Evolutionary conservation across 2,329 filamentous ascomycete genomes (phyloP), one percentile per base, ranked within the genome.

Genomic region (Aspergillus thermomutatus): DNA sequence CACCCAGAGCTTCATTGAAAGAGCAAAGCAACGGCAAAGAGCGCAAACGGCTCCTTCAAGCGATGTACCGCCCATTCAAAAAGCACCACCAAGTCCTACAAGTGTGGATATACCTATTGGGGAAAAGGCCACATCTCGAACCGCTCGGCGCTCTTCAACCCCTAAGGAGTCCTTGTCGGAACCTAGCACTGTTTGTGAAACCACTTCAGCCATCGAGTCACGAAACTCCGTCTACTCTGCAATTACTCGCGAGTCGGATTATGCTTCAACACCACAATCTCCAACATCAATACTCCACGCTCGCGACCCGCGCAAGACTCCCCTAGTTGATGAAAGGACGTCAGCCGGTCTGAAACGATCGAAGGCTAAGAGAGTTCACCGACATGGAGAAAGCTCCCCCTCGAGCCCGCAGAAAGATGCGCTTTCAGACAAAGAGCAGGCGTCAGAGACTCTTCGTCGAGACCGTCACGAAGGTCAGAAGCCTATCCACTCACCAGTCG

Each of bases 101-200:
- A 80, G 84, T 60, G 76, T 86, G 56, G 82, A 87, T 55, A 76
- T 87, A 40, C 85, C 85, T 8, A 84, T 87, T 62, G 85, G 85
- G 25, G 85, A 86, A 69, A 79, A 77, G 52, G 68, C 75, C n/a
- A 71, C 72, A 14, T 79, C 80, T 4, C 79, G 76, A 57, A 72
- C 73, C 56, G 82, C 79, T 75, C 67, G 69, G 53, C 69, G 69
- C 48, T 72, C 70, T 41, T 57, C 60, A 53, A 65, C 62, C 21
- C 64, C 63, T 17, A 68, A 68, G 45, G 69, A 69, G 27, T 63
- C 66, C 17, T 65, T 62, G 26, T 72, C 70, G 25, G 69, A 72
- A 14, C 69, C 67, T 19, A 74, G 71, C 57, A 69, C 66, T 4
- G 52, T 71, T 46, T 23, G 21, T 17, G 68, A 65, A 40, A 70